Conservation (phyloP, 1,139 yeast genomes). For the Dujonia santamariae region DNA sequence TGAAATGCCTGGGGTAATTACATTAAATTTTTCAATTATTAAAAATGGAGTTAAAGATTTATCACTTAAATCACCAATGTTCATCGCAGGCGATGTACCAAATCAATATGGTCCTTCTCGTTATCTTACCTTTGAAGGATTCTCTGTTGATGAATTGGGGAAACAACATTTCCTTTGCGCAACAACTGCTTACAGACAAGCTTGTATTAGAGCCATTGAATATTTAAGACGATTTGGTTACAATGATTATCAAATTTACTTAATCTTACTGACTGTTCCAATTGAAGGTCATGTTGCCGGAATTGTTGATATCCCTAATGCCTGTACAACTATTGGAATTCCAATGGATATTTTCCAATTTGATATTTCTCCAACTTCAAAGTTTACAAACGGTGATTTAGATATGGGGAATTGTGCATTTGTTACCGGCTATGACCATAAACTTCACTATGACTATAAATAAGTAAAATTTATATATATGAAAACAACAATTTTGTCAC, state of each 20-base stretch:
- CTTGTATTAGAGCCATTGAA: conserved; percentile 47
- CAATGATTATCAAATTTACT: conserved; percentile 47
- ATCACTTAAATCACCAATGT: conserved; percentile 43
- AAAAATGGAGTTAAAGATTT: conserved; percentile 39
- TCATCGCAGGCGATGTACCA: conserved; percentile 46
- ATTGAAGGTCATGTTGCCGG: conserved; percentile 52
- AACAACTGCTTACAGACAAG: conserved; percentile 48
- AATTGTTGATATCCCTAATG: conserved; percentile 50
- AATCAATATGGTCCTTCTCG: conserved; percentile 45
- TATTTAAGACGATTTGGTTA: conserved; percentile 48
- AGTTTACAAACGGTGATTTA: conserved; percentile 12
- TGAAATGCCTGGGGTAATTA: conserved; percentile 49
- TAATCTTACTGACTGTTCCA: conserved; percentile 45
- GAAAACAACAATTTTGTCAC: neutral
- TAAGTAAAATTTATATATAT: neutral
- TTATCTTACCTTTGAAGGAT: conserved; percentile 50
- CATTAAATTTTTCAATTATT: conserved; percentile 35
- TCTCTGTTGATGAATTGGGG: conserved; percentile 46
- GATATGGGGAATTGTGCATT: conserved; percentile 40
- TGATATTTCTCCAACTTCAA: conserved; percentile 41
- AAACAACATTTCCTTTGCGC: conserved; percentile 43
- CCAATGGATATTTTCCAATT: conserved; percentile 53
- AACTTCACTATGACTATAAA: conserved; percentile 11
- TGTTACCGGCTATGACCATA: conserved; percentile 17
- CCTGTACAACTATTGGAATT: conserved; percentile 48